These are phyloP conservation scores for Diaporthe vaccinii DNA, from an alignment of 2,329 filamentous ascomycete genomes.

Conservation along the genomic window DNA sequence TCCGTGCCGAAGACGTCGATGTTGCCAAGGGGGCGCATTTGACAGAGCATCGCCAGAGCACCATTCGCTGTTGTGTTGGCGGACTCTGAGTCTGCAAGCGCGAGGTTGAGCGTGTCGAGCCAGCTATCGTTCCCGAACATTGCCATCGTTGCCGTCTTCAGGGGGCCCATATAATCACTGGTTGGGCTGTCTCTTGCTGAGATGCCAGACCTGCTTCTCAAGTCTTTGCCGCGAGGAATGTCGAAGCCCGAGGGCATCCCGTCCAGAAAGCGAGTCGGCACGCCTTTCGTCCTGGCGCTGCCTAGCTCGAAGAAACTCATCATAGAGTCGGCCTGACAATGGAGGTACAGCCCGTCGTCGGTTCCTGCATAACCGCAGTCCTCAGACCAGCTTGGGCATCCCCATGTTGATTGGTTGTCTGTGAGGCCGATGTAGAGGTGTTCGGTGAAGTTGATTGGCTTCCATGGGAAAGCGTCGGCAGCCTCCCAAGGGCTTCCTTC, in stretches of 20 bases:
- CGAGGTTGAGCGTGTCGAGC: neutral
- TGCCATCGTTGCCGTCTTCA: slow-evolving; percentile 33
- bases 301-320: slow-evolving; percentile 32
- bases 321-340: slow-evolving; percentile 28
- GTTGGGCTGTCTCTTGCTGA: too few species aligned
- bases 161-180: neutral
- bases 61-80: neutral
- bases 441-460: slow-evolving; percentile 32
- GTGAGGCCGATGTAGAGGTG: slow-evolving; percentile 22
- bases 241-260: slow-evolving; percentile 12
- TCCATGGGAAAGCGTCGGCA: slow-evolving; percentile 4
- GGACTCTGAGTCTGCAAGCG: neutral
- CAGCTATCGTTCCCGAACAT: slow-evolving; percentile 34
- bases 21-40: neutral
- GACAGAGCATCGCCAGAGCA: slow-evolving; percentile 3
- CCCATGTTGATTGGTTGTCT: neutral
- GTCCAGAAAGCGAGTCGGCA: slow-evolving; percentile 11
- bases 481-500: slow-evolving; percentile 9
- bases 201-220: neutral
- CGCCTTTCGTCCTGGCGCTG: slow-evolving; percentile 1
- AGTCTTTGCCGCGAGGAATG: neutral
- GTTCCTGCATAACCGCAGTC: neutral
- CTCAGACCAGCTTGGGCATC: neutral
- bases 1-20: neutral
- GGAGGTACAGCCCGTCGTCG: neutral